Percentiles rank a stretch among this genome's conserved stretches.
These are phyloP conservation scores for Pythium pyrilobum DNA, from an alignment of 352 stramenopile genomes.

Conservation along the genomic window DNA sequence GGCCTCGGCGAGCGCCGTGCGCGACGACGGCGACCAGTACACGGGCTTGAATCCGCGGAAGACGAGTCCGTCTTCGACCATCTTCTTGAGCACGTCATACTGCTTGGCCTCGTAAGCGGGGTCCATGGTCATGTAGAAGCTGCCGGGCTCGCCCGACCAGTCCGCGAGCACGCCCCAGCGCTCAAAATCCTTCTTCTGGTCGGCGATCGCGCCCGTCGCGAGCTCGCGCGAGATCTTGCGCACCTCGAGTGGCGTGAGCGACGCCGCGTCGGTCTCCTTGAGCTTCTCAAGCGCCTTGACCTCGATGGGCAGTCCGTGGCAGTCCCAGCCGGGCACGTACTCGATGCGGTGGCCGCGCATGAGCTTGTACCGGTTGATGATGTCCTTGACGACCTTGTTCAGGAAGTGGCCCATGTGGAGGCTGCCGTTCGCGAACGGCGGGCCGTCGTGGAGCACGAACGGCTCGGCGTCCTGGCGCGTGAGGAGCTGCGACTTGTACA, in stretches of 20 bases:
- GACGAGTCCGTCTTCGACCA: slow-evolving; percentile 94
- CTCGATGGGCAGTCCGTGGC: slow-evolving; percentile 98
- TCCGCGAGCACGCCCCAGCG: slow-evolving; percentile 93
- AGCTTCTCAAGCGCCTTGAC: slow-evolving; percentile 96
- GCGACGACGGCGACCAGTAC: slow-evolving; percentile 97
- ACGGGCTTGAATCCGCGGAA: slow-evolving; percentile 98
- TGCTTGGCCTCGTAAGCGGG: slow-evolving; percentile 95
- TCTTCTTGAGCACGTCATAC: slow-evolving; percentile 96
- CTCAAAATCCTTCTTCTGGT: slow-evolving; percentile 91
- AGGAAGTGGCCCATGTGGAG: slow-evolving; percentile 97
- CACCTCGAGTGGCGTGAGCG: slow-evolving; percentile 88
- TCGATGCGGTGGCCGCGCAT: slow-evolving; percentile 91
- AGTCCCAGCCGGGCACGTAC: slow-evolving; percentile 99
- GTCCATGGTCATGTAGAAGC: slow-evolving; percentile 92
- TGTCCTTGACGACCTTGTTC: slow-evolving; percentile 96
- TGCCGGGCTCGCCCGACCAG: slow-evolving; percentile 74
- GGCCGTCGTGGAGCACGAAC: slow-evolving; percentile 97
- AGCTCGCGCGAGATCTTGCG: slow-evolving; percentile 89
- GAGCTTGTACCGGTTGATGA: slow-evolving; percentile 96
- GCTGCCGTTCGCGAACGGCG: slow-evolving; percentile 98
- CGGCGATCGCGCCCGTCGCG: slow-evolving; percentile 89
- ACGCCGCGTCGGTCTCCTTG: slow-evolving; percentile 37
- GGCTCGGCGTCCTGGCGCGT: slow-evolving; percentile 18
- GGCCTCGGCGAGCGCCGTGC: slow-evolving; percentile 96
- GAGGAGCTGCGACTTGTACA: slow-evolving; percentile 44